A percentile compares a stretch with the other conserved stretches of the same genome.
These are phyloP conservation scores for Lentinula sp. DNA, from an alignment of 768 basidiomycete species.

Conservation along the genomic window DNA sequence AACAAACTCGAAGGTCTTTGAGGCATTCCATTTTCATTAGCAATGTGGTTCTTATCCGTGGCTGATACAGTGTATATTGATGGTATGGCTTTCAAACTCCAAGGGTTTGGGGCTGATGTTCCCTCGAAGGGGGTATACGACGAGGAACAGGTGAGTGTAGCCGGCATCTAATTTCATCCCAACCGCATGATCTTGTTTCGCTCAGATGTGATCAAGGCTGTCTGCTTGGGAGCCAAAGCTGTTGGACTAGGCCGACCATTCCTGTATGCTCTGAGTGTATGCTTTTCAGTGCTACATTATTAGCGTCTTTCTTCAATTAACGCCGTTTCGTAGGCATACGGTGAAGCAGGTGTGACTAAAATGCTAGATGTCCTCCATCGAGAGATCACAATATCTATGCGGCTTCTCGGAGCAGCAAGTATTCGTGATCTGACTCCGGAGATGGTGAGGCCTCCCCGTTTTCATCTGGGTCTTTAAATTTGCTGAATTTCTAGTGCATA, in stretches of 20 bases:
- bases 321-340: slow-evolving; percentile 55
- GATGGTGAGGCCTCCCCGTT: slow-evolving; percentile 40
- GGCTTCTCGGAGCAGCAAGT: slow-evolving; percentile 62
- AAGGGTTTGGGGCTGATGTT: too few relatives aligned
- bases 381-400: slow-evolving; percentile 76
- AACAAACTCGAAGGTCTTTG: slow-evolving; percentile 56
- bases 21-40: too few relatives aligned
- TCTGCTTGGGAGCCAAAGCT: slow-evolving; percentile 83
- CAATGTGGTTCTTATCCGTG: not conserved
- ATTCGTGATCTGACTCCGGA: slow-evolving; percentile 65
- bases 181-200: not conserved
- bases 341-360: slow-evolving; percentile 62
- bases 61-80: slow-evolving; percentile 70
- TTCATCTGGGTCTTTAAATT: not conserved
- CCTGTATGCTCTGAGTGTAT: slow-evolving; percentile 80
- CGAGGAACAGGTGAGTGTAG: slow-evolving; percentile 62
- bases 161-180: not conserved
- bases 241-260: slow-evolving; percentile 85
- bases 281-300: slow-evolving; percentile 11
- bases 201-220: slow-evolving; percentile 78
- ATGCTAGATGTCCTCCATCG: slow-evolving; percentile 61
- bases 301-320: not conserved
- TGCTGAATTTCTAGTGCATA: not conserved
- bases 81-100: slow-evolving; percentile 30
- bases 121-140: slow-evolving; percentile 44